Base-by-base conservation (phyloP, 805 yeast species). In the Hanseniaspora guilliermondii region DNA sequence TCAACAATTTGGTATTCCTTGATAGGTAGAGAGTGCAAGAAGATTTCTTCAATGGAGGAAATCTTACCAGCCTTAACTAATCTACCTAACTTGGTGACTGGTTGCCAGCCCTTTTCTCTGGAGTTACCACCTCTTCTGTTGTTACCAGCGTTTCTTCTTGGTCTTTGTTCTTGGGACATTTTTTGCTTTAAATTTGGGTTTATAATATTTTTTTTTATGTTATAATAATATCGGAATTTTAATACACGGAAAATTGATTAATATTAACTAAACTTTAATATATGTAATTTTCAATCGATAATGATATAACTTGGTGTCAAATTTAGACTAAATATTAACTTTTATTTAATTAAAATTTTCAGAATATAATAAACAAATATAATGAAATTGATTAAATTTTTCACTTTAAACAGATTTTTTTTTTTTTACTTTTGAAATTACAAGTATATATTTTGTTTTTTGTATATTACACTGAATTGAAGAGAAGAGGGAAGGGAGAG, bases 1-100 rank as follows among this genome's bases (percentile, higher is more conserved):
- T 93, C 98, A 70, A 93, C 85, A 81, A 93, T 86, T 82, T 93
- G 97, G 86, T 77, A 89, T 81, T 93, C 98, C 89, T 93, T 93
- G 76, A 93, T 93, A 73, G 98, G 97, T 71, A 93, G 82, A 71
- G 98, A 84, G 89, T 93, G 97, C 73, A 91, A 80, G 93, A 88
- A 93, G 80, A 93, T 87, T 81, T 93, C 96, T 81, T 93, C 98
- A 69, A 93, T 78, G 70, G 95, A 76, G 73, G 89, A 76, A 77
- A 93, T 81, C 85, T 93, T 91, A 76, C 96, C 96, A 70, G 97
- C 96, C 81, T 88, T 87, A 66, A 93, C 98, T 72, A 93, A 84
- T 85, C 98, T 91, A 78, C 98, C 98, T 74, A 93, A 86, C 84
- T 93, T 93, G 93, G 98, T 93, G 74, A 93, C 97, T 79, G 98